Base-by-base conservation (phyloP, 371 early-diverging fungal species). In the Circinella minor region DNA sequence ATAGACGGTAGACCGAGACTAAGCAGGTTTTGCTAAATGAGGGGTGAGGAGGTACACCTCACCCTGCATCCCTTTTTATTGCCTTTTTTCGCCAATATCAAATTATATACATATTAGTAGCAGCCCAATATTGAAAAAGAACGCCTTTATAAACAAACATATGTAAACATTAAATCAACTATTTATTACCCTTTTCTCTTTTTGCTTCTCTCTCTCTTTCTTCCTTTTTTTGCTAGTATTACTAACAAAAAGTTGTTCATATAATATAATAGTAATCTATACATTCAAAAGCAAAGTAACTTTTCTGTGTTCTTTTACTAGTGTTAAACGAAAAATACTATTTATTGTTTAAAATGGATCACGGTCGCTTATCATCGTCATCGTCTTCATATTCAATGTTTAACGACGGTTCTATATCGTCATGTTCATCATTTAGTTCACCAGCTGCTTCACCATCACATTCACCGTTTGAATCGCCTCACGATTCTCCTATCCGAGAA, bases 381-480 rank as follows among this genome's bases (percentile, higher is more conserved):
- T 57, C 57, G 36, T 57, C 57, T 18, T 57, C 57, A 27, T 57
- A 57, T 57, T 57, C 57, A 11, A 57, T 68, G 14, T 73, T 68
- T 47, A 68, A 69, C 48, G 72, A 74, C 47, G 74, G 70, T n/a
- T 43, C 55, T 2, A 49, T 39, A 63, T 71, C 65, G 17, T 69
- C 70, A 10, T 48, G 61, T 27, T 65, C 74, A 4, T 67, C 71
- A 15, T 69, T 65, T 14, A 72, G 74, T 34, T 76, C 75, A 36
- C 73, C 75, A 34, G 36, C 63, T 60, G 69, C 70, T n/a, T 72
- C 76, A 17, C 76, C 76, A 17, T 57, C 68, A 10, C 65, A 61
- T 38, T 77, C 77, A 47, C 74, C 77, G 49, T 72, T 70, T 65
- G 71, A 71, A 46, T 77, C 77, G 36, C 74, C 74, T 13, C 68